Evolutionary conservation across 371 early-diverging fungal species (phyloP), one percentile per base, ranked within the genome.

Genomic region (Rhizopus sp.): DNA sequence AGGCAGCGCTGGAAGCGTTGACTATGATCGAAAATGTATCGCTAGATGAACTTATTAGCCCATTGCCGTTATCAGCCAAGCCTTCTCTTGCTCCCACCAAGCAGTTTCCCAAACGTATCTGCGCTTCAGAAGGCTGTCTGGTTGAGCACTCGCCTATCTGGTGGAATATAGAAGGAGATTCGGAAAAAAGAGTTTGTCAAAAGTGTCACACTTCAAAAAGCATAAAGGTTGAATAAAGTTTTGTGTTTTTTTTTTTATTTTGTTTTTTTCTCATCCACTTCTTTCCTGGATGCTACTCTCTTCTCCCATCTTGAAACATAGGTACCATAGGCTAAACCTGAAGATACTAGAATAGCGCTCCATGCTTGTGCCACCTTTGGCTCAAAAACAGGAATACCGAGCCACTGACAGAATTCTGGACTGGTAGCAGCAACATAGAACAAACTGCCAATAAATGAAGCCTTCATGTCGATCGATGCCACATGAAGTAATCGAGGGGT

Each of bases 391-490:
- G 64, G 64, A 2, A 70, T 35, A 16, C 53, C 66, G 12, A 72
- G 33, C 30, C 60, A 70, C 32, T 68, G 53, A 35, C 66, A 64
- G 7, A 71, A 33, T 3, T 63, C 57, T 10, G 63, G 63, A 9
- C 59, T 59, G 0, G 76, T 72, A 3, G 65, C 44, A 7, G 45
- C 55, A 17, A 74, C 59, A 39, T 79, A 79, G 49, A 79, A 76
- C 9, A 70, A 35, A n/a, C 73, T 57, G 7, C 69, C 66, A 8
- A 55, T 33, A 29, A 76, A 70, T 7, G 74, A 66, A 2, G 57
- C 60, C 41, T 76, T 74, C 72, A 79, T 76, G 34, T 76, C 74
- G 29, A 66, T 44, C 7, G 68, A 68, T 13, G 76, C 68, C 10
- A 65, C 59, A 3, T 66, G 66, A 8, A 79, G 50, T 3, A 73